Percentiles rank a stretch among this genome's conserved stretches.
phyloP scores from a whole-genome alignment of 2,329 filamentous ascomycete species.

The Xylaria sp. region DNA sequence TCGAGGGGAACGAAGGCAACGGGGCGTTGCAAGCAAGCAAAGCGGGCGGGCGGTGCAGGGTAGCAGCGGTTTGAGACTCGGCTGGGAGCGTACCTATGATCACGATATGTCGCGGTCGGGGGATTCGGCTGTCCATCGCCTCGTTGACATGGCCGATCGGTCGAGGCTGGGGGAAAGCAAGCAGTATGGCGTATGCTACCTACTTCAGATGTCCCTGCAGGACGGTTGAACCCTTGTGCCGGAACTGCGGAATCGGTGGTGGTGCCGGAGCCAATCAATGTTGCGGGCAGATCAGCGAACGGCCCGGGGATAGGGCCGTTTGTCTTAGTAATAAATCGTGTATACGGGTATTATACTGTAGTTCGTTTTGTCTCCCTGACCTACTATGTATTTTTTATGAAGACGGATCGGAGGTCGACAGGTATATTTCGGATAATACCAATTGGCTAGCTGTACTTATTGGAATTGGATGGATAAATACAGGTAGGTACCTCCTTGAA shows the following conservation, averaged over 20 bases:
- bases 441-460: too few species aligned
- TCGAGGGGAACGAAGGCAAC: background rate
- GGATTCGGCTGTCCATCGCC: constrained; percentile 46
- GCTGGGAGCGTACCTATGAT: constrained; percentile 45
- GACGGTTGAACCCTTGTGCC: background rate
- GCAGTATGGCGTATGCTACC: background rate
- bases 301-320: background rate
- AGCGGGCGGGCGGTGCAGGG: constrained; percentile 9
- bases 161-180: constrained; percentile 1
- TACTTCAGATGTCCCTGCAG: background rate
- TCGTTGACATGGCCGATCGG: constrained; percentile 44
- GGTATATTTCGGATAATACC: background rate
- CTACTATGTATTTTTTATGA: background rate
- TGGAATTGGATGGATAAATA: background rate
- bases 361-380: too few species aligned
- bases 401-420: background rate
- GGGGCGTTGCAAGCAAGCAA: constrained; percentile 6
- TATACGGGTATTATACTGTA: background rate
- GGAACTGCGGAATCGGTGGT: constrained; percentile 5
- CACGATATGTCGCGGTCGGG: constrained; percentile 49
- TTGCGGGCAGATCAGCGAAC: background rate
- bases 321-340: background rate
- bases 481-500: background rate
- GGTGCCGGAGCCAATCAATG: constrained; percentile 18
- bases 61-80: constrained; percentile 9